These are phyloP conservation scores for Sanghuangporus sanghuang DNA, from an alignment of 1,284 basidiomycete genomes.

Conservation along the genomic window DNA sequence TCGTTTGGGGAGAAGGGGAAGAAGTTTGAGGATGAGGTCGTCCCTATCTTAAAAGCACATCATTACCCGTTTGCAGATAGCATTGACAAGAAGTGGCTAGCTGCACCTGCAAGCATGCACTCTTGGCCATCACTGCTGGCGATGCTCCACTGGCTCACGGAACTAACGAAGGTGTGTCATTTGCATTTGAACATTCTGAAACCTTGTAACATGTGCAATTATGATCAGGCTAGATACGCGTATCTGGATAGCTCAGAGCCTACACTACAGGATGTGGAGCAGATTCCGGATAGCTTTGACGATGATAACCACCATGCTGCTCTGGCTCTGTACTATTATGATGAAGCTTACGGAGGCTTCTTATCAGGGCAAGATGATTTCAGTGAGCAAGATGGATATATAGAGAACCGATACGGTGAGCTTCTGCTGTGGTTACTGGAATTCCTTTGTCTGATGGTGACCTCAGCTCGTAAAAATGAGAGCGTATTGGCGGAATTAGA, in stretches of 20 bases:
- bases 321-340: conserved; percentile 70
- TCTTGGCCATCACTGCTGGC: conserved; percentile 81
- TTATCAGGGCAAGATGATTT: conserved; percentile 69
- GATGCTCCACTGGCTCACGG: conserved; percentile 83
- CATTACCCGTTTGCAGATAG: conserved; percentile 72
- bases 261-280: conserved; percentile 56
- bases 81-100: conserved; percentile 79
- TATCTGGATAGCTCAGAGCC: conserved; percentile 59
- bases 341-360: conserved; percentile 68
- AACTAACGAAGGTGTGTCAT: conserved; percentile 61
- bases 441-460: neutral
- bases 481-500: conserved; percentile 57
- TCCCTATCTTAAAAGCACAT: conserved; percentile 65
- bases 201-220: conserved; percentile 46
- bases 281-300: conserved; percentile 64
- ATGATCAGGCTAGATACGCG: conserved; percentile 34
- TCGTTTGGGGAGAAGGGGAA: conserved; percentile 49
- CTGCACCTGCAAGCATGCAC: conserved; percentile 78
- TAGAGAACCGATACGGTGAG: conserved; percentile 75
- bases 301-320: conserved; percentile 71
- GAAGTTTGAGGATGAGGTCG: conserved; percentile 77
- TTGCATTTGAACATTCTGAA: conserved; percentile 70
- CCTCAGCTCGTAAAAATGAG: conserved; percentile 60
- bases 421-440: neutral
- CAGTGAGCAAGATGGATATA: conserved; percentile 56